These are phyloP conservation scores for Prunus mira DNA, from an alignment of 306 rosid species.

Conservation along the genomic window DNA sequence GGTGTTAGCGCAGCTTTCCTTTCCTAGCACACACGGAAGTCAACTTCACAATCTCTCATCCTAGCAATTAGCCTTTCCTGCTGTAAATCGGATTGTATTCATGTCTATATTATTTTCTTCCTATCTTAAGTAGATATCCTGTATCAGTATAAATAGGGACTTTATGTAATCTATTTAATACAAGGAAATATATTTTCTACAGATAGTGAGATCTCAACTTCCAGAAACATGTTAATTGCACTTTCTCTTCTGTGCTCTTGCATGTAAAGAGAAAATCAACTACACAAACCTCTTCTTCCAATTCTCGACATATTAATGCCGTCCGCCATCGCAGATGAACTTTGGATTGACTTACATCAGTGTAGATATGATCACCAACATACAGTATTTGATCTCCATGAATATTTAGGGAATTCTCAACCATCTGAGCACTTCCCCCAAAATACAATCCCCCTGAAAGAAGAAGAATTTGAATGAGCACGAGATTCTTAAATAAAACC, in stretches of 20 bases:
- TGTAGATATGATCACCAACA: slow-evolving; percentile 97
- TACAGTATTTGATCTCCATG: slow-evolving; percentile 96
- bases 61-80: no score
- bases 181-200: no score
- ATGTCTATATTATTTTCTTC: no score
- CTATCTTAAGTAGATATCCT: no score
- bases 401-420: slow-evolving; percentile 74
- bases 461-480: slow-evolving; percentile 15
- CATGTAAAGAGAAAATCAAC: slow-evolving; percentile 5
- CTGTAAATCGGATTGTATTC: no score
- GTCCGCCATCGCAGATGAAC: slow-evolving; percentile 97
- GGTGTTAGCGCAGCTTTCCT: no score
- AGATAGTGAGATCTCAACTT: neutral
- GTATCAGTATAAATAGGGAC: no score
- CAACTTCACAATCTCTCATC: no score
- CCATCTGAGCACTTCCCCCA: slow-evolving; percentile 94
- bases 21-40: no score
- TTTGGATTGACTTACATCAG: slow-evolving; percentile 96
- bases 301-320: slow-evolving; percentile 83
- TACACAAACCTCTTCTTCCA: slow-evolving; percentile 88
- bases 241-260: neutral
- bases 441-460: slow-evolving; percentile 91
- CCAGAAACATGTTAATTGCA: slow-evolving; percentile 10
- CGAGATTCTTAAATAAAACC: neutral
- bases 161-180: no score